These are phyloP conservation scores for Alternaria viburni DNA, from an alignment of 2,329 filamentous ascomycete genomes.

Conservation along the genomic window DNA sequence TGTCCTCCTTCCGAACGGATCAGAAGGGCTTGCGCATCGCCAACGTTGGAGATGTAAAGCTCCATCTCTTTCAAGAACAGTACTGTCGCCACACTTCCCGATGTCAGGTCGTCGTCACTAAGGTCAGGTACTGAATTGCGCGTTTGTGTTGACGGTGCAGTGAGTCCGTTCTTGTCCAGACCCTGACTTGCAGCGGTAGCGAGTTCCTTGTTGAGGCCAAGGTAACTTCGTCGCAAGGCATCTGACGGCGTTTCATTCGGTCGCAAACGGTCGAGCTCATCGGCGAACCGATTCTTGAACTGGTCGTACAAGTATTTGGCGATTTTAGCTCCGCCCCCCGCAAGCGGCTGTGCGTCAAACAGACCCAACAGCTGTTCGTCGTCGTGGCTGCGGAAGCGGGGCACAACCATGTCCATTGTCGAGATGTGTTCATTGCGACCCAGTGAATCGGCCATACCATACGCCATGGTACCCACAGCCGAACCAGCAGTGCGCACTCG, in stretches of 20 bases:
- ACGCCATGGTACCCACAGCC: constrained; percentile 84
- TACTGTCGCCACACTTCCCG: constrained; percentile 90
- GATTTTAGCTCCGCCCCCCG: constrained; percentile 89
- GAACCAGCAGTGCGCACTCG: constrained; percentile 98
- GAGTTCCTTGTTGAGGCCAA: constrained; percentile 91
- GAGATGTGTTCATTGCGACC: constrained; percentile 94
- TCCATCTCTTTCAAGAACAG: constrained; percentile 89
- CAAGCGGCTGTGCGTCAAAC: constrained; percentile 92
- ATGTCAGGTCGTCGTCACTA: constrained; percentile 85
- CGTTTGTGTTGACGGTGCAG: constrained; percentile 55
- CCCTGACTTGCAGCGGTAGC: constrained; percentile 83
- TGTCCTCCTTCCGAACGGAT: constrained; percentile 87
- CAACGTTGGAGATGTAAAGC: constrained; percentile 92
- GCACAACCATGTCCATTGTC: constrained; percentile 93
- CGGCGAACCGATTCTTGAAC: constrained; percentile 82
- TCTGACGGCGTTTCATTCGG: constrained; percentile 77
- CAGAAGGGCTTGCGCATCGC: constrained; percentile 93
- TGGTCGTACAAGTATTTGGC: constrained; percentile 97
- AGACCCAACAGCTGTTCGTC: constrained; percentile 91
- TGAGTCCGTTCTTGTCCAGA: constrained; percentile 67
- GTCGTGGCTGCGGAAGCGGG: constrained; percentile 86
- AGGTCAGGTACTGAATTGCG: constrained; percentile 79
- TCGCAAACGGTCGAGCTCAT: constrained; percentile 78
- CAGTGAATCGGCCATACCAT: constrained; percentile 96
- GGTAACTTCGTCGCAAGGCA: constrained; percentile 83